These are phyloP conservation scores for Candida tallmaniae DNA, from an alignment of 805 yeast species.

Conservation along the genomic window DNA sequence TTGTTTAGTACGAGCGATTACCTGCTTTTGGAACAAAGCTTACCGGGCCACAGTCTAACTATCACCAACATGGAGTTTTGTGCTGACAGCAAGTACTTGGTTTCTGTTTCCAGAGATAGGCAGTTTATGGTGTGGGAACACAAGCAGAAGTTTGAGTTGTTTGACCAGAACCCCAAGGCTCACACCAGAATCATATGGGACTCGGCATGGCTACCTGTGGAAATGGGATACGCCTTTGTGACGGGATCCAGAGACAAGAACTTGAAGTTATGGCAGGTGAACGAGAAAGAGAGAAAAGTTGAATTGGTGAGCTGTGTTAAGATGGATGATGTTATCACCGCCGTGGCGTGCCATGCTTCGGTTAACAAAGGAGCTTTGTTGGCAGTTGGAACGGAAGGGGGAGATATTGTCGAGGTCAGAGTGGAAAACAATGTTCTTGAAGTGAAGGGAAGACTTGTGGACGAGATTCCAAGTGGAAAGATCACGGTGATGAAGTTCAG, in stretches of 20 bases:
- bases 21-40: constrained; percentile 39
- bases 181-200: constrained; percentile 96
- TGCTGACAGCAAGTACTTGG: constrained; percentile 55
- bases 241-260: constrained; percentile 87
- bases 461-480: constrained; percentile 56
- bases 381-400: constrained; percentile 70
- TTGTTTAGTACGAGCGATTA: constrained; percentile 63
- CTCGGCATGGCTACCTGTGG: constrained; percentile 71
- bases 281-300: constrained; percentile 23
- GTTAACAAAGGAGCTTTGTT: constrained; percentile 24
- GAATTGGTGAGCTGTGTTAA: constrained; percentile 38
- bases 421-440: constrained; percentile 26
- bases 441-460: constrained; percentile 29
- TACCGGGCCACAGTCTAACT: constrained; percentile 75
- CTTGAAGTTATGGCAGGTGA: constrained; percentile 65
- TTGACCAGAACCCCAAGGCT: constrained; percentile 59
- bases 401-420: constrained; percentile 46
- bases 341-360: constrained; percentile 48
- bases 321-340: constrained; percentile 57
- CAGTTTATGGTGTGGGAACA: constrained; percentile 72
- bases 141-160: constrained; percentile 32
- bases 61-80: constrained; percentile 81
- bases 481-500: constrained; percentile 62
- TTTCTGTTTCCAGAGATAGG: constrained; percentile 88
- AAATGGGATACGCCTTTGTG: constrained; percentile 44